phyloP scores from a whole-genome alignment of 345 rosid species.

The Hibiscus syriacus region DNA sequence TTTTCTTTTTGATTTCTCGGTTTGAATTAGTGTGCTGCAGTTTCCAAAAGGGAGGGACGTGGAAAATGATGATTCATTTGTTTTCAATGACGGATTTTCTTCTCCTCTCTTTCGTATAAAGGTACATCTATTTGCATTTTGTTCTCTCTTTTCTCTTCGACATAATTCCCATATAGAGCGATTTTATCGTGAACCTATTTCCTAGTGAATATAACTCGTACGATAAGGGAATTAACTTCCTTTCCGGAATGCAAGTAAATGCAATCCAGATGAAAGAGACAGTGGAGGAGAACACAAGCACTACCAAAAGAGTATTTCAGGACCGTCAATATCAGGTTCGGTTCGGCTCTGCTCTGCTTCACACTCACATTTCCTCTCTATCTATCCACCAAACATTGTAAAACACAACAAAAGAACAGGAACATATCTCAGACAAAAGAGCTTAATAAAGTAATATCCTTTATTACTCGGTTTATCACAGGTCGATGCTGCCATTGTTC shows the following conservation, averaged over 20 bases:
- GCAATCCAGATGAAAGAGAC: conserved; percentile 99
- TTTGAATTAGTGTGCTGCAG: conserved; percentile 28
- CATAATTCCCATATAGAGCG: background rate
- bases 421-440: background rate
- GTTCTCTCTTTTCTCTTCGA: background rate
- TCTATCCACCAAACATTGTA: background rate
- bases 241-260: conserved; percentile 61
- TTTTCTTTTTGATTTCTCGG: background rate
- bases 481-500: conserved; percentile 99
- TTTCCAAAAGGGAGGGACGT: conserved; percentile 90
- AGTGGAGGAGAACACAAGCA: conserved; percentile 92
- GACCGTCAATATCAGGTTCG: conserved; percentile 97
- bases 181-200: background rate
- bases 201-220: too few relatives aligned
- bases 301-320: conserved; percentile 96
- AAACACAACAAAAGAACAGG: background rate
- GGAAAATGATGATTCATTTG: conserved; percentile 76
- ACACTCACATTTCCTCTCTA: background rate
- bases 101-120: conserved; percentile 83
- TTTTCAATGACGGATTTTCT: conserved; percentile 69
- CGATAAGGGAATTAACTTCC: too few relatives aligned
- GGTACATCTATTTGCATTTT: conserved; percentile 26
- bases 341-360: conserved; percentile 3
- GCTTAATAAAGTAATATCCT: background rate
- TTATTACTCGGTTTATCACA: conserved; percentile 16